These are phyloP conservation scores for Eimeria acervulina DNA, from an alignment of 169 alveolate species.

Conservation along the genomic window DNA sequence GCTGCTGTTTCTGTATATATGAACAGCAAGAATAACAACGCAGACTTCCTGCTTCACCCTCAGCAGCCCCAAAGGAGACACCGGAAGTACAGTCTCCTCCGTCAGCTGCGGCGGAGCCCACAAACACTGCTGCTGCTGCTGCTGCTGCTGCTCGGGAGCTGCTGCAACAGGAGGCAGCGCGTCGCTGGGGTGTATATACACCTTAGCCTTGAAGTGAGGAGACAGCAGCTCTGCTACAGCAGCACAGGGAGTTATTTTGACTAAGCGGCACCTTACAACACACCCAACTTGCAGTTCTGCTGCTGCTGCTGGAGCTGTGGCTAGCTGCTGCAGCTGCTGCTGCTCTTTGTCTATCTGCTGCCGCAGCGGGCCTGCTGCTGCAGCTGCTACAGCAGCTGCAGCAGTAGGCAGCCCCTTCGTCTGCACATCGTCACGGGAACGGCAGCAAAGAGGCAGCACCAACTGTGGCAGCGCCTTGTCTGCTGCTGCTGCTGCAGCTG, in stretches of 20 bases:
- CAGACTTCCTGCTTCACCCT: neutral
- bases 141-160: neutral
- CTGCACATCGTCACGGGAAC: neutral
- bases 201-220: neutral
- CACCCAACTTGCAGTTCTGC: neutral
- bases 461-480: constrained; percentile 6
- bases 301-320: neutral
- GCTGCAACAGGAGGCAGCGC: constrained; percentile 27
- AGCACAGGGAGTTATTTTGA: neutral
- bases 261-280: neutral
- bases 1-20: constrained; percentile 13
- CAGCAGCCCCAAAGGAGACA: constrained; percentile 8
- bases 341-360: neutral
- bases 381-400: neutral
- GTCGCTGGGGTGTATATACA: constrained; percentile 45
- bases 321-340: constrained; percentile 7
- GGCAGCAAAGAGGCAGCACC: constrained; percentile 1
- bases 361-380: neutral
- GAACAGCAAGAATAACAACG: neutral
- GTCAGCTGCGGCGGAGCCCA: constrained; percentile 6
- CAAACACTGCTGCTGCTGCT: constrained; percentile 28
- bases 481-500: constrained; percentile 36
- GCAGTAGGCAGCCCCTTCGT: neutral
- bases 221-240: neutral
- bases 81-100: neutral